Conservation (phyloP, 2,329 filamentous ascomycete species). For the Xylariaceae sp. region DNA sequence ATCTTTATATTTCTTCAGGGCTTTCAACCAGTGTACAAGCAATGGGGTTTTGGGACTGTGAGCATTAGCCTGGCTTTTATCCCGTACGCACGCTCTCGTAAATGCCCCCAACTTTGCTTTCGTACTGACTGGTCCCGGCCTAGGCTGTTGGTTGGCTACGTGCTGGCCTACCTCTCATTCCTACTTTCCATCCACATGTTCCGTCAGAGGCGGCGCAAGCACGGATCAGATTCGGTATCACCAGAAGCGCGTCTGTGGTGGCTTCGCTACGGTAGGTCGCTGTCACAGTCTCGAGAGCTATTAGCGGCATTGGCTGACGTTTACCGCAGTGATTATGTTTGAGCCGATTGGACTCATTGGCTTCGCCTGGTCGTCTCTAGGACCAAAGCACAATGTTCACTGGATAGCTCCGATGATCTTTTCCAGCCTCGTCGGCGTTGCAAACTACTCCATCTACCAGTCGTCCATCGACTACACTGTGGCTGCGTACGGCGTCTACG, state of each 20-base stretch:
- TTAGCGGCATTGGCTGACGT: not conserved
- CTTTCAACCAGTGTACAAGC: not conserved
- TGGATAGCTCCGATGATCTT: constrained; percentile 3
- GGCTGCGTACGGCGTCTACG: constrained; percentile 1
- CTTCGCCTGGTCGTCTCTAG: constrained; percentile 1
- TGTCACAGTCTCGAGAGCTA: too few relatives aligned
- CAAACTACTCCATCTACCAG: constrained; percentile 1
- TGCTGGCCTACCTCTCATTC: not conserved
- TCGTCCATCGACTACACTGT: constrained; percentile 2
- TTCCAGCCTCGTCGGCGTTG: not conserved
- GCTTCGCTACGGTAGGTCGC: not conserved
- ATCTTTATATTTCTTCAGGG: constrained; percentile 1
- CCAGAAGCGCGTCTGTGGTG: not conserved
- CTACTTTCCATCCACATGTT: not conserved
- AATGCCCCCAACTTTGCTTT: too few relatives aligned
- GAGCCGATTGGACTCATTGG: constrained; percentile 2
- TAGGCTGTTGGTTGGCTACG: not conserved
- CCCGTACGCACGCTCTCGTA: not conserved
- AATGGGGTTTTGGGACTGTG: not conserved
- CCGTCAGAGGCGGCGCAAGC: not conserved
- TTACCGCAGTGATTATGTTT: not conserved
- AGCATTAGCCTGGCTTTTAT: not conserved
- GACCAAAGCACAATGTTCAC: not conserved
- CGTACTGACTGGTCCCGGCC: not conserved
- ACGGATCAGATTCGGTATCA: not conserved